Percentiles rank a stretch among this genome's conserved stretches.
Conservation (phyloP, 495 filamentous ascomycete species). For the Talaromyces nanjingensis region DNA sequence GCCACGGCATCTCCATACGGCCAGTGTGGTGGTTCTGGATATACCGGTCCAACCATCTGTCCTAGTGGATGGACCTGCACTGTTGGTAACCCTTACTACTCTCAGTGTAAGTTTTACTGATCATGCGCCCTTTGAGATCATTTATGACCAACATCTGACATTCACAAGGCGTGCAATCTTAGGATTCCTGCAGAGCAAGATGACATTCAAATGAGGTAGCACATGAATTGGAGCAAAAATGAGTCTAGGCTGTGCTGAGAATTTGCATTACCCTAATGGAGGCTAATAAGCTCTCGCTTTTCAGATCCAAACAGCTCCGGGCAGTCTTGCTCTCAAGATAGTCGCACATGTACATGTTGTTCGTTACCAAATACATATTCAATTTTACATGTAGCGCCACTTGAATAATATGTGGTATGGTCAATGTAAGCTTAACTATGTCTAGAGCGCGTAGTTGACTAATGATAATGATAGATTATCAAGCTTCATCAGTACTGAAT, state of each 20-base stretch:
- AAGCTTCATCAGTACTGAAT: too few relatives aligned
- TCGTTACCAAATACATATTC: not conserved
- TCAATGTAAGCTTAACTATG: not conserved
- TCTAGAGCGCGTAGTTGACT: not conserved
- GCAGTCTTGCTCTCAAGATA: not conserved
- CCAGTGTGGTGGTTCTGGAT: slow-evolving; percentile 6
- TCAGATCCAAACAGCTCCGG: not conserved
- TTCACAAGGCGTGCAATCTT: not conserved
- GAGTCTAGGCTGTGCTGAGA: not conserved
- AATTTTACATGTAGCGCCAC: not conserved
- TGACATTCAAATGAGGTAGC: not conserved
- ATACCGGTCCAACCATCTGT: not conserved
- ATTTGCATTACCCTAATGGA: not conserved
- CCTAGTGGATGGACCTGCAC: slow-evolving; percentile 1
- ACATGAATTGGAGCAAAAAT: not conserved
- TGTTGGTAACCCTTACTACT: not conserved
- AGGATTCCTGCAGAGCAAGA: not conserved
- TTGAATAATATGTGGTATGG: not conserved
- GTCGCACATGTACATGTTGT: not conserved
- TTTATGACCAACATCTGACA: not conserved
- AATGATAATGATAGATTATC: too few relatives aligned
- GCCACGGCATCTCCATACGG: not conserved
- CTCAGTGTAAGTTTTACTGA: slow-evolving; percentile 2
- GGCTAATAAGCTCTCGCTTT: not conserved
- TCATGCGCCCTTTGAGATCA: not conserved